A percentile compares a stretch with the other conserved stretches of the same genome.
These are phyloP conservation scores for Trypanosoma brucei DNA, from an alignment of 208 protist genomes.

Conservation along the genomic window DNA sequence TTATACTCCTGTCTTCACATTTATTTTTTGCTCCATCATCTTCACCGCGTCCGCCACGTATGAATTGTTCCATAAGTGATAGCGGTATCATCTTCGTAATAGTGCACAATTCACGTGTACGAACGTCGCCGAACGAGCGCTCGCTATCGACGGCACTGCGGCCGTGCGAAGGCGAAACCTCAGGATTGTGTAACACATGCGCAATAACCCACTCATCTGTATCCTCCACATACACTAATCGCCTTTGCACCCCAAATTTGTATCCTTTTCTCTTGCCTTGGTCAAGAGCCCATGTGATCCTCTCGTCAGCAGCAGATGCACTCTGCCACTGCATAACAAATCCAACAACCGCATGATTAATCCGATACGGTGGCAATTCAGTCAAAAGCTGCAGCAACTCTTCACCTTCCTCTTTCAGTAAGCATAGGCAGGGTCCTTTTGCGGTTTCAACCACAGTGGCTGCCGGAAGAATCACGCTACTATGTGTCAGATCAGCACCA, in stretches of 20 bases:
- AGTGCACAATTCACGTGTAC: background rate
- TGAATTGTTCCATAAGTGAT: conserved; percentile 13
- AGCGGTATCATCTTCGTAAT: conserved; percentile 12
- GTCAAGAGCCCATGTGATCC: conserved; percentile 28
- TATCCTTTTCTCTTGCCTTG: background rate
- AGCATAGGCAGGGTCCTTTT: conserved; percentile 21
- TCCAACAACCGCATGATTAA: conserved; percentile 27
- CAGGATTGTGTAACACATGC: conserved; percentile 29
- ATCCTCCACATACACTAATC: conserved; percentile 51
- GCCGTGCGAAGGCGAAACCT: background rate
- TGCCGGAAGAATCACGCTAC: conserved; percentile 34
- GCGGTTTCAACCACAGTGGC: conserved; percentile 24
- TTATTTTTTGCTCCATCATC: background rate
- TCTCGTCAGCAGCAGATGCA: conserved; percentile 21
- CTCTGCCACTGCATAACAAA: conserved; percentile 51
- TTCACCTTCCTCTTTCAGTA: background rate
- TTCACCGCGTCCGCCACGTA: background rate
- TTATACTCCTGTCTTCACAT: conserved; percentile 4
- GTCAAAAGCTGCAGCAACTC: background rate
- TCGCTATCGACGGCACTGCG: background rate
- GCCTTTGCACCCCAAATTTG: conserved; percentile 21
- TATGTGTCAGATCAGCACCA: conserved; percentile 33
- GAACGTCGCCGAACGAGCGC: background rate
- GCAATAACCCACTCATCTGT: conserved; percentile 42
- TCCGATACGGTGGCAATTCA: conserved; percentile 13